Evolutionary conservation across 768 basidiomycete species (phyloP), one percentile per base, ranked within the genome.

Genomic region (Suillus tomentosus): DNA sequence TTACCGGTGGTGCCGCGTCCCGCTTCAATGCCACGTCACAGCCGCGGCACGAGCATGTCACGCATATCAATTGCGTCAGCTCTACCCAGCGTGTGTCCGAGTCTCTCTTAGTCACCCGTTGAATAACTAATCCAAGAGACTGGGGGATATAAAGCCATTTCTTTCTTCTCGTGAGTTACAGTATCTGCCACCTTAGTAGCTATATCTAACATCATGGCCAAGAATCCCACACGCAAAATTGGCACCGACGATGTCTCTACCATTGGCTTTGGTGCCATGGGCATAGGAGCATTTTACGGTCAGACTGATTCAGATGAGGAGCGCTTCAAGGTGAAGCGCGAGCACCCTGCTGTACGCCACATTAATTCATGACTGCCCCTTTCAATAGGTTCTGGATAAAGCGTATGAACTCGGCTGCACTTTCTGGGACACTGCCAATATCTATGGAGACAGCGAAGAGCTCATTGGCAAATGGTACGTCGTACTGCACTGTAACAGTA

Each of bases 181-280:
- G 19, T n/a, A 39, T 50, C 36, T 39, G 9, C 11, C 19, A 62
- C 0, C 8, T 31, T 6, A 31, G 60, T 63, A 61, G 47, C 51
- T 31, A 37, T 37, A 43, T 64, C 66, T 68, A 62, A 67, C 27
- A 34, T 34, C 65, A 54, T 54, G 53, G 2, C 19, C 5, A 5
- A 54, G 9, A 74, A 76, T 64, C 79, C 75, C 36, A 79, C 76
- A 63, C 80, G 79, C 62, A 81, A 75, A 61, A 80, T 89, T 34
- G 85, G 83, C 31, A 70, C 76, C 15, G 71, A 76, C 34, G 63
- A 76, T 14, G 81, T 86, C n/a, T 76, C 81, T 8, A 82, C 82
- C 24, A 79, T 90, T 13, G 87, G 87, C 2, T 87, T 84, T 63
- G 88, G 88, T 7, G 75, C 80, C 6, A 88, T 88, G 87, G 86